Base-by-base conservation (phyloP, 192 early-diverging fungal genomes). In the Coemansia asiatica region DNA sequence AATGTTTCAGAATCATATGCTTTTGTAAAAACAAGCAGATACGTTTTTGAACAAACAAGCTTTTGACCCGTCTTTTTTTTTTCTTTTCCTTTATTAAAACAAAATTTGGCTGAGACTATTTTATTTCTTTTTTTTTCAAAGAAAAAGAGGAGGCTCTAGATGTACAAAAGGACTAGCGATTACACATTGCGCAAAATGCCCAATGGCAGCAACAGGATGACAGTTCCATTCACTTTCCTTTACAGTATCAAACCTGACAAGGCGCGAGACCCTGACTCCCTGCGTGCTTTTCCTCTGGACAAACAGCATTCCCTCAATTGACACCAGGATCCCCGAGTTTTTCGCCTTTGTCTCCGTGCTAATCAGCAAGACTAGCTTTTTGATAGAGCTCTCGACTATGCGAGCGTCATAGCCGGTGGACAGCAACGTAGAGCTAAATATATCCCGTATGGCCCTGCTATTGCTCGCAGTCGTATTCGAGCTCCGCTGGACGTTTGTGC, bases 271-370 rank as follows among this genome's bases (percentile, higher is more conserved):
- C 12, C 26, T 10, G 13, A 60, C 59, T 13, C 59, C 23, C 59
- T 60, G 59, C n/a, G 4, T 46, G 40, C 40, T 47, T 0, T 23
- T 28, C 13, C 59, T 40, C 23, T 44, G 36, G 0, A 60, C 59
- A 60, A 60, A 44, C 59, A 60, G 13, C 23, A 60, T 7, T 10
- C 59, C 59, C 25, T 60, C 59, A 5, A 18, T 18, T 1, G 40
- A 21, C 4, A 60, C 59, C 44, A 60, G n/a, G 10, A 60, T 25
- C 13, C 59, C 59, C 23, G 59, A 10, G n/a, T 60, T 60, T 13
- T 26, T 40, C 25, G 59, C 36, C 5, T 5, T 4, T 4, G 22
- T 19, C 59, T 60, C 59, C 21, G 59, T 28, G 15, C 59, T 60
- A 26, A 60, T 21, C 16, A 60, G 10, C 40, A 26, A 22, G 23